A percentile compares a stretch with the other conserved stretches of the same genome.
These are phyloP conservation scores for Paramarasmius palmivorus DNA, from an alignment of 1,284 basidiomycete genomes.

Conservation along the genomic window DNA sequence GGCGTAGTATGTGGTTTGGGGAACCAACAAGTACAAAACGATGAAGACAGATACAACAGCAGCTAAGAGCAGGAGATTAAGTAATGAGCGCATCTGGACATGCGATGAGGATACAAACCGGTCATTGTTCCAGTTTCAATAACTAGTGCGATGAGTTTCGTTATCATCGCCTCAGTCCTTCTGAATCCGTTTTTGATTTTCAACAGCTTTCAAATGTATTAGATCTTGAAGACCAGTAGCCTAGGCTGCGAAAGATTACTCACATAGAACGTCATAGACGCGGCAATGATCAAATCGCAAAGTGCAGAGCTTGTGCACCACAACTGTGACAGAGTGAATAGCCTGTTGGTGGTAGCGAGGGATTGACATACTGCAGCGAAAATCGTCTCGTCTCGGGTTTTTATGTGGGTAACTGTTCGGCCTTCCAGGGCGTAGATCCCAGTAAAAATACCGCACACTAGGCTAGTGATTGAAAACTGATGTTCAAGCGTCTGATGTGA, in stretches of 20 bases:
- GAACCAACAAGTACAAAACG: constrained; percentile 24
- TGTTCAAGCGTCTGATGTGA: background rate
- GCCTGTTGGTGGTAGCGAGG: background rate
- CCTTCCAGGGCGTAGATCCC: constrained; percentile 1
- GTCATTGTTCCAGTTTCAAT: constrained; percentile 29
- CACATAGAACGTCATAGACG: constrained; percentile 30
- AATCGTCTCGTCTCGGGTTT: background rate
- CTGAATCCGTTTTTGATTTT: constrained; percentile 26
- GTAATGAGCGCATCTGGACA: background rate
- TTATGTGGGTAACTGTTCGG: background rate
- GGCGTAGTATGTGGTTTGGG: constrained; percentile 19
- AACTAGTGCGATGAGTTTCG: constrained; percentile 25
- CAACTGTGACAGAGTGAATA: constrained; percentile 17
- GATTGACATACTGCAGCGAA: constrained; percentile 1
- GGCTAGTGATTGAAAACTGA: constrained; percentile 3
- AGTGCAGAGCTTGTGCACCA: constrained; percentile 30
- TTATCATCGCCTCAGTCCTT: constrained; percentile 25
- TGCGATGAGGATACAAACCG: constrained; percentile 16
- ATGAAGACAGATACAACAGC: constrained; percentile 26
- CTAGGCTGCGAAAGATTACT: constrained; percentile 1
- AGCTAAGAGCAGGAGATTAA: constrained; percentile 16
- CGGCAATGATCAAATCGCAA: constrained; percentile 29
- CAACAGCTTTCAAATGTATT: constrained; percentile 27
- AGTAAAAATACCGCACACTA: background rate
- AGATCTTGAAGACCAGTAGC: background rate